Percentiles rank a stretch among this genome's conserved stretches.
phyloP scores from a whole-genome alignment of 768 basidiomycete genomes.

The Lactifluus echinatus region DNA sequence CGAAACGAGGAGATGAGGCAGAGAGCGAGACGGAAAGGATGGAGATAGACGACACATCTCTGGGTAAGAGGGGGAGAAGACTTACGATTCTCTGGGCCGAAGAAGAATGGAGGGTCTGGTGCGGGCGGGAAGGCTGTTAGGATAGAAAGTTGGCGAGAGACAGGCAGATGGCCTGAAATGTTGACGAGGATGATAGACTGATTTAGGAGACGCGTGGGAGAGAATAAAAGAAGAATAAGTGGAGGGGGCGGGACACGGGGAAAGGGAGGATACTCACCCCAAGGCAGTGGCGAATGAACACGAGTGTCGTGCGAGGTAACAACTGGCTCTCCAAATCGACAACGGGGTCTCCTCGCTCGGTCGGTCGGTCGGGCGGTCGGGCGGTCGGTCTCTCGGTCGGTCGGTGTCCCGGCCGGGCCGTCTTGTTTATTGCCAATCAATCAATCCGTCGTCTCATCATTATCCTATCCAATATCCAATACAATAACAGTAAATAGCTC shows the following conservation, averaged over 20 bases:
- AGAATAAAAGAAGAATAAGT: neutral
- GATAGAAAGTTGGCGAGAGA: constrained; percentile 7
- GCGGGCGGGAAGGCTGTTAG: constrained; percentile 12
- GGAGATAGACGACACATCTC: neutral
- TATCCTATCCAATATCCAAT: constrained; percentile 2
- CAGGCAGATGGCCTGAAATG: constrained; percentile 4
- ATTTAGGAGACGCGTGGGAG: constrained; percentile 1
- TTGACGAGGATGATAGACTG: constrained; percentile 15
- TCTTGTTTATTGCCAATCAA: neutral
- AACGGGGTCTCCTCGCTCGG: constrained; percentile 4
- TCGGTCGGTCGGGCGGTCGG: constrained; percentile 7
- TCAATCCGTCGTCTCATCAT: neutral
- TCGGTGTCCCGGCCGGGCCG: neutral
- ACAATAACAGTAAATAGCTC: neutral
- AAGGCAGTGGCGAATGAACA: constrained; percentile 14
- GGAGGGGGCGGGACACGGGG: neutral
- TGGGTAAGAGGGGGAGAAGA: neutral
- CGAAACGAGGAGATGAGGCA: neutral
- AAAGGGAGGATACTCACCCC: neutral
- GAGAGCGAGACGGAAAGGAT: neutral
- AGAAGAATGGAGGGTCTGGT: constrained; percentile 11
- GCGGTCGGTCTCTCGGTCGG: constrained; percentile 13
- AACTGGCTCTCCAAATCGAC: constrained; percentile 8
- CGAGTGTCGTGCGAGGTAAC: constrained; percentile 22
- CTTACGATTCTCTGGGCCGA: constrained; percentile 16